phyloP scores from a whole-genome alignment of 2,329 filamentous ascomycete species.

The Aspergillus eucalypticola region DNA sequence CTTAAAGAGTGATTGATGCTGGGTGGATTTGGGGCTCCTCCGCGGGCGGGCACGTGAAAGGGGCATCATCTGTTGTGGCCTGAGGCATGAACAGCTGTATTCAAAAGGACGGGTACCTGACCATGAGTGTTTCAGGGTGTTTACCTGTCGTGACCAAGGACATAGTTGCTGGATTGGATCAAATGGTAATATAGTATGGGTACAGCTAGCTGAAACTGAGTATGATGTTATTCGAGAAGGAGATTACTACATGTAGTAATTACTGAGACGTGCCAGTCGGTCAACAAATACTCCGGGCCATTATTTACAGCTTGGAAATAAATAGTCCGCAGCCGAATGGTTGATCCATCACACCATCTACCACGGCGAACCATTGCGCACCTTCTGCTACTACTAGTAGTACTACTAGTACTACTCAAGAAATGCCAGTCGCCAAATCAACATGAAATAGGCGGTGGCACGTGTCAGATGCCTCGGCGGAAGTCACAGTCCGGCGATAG shows the following conservation, averaged over 20 bases:
- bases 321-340: neutral
- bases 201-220: too few species aligned
- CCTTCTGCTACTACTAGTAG: too few species aligned
- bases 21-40: neutral
- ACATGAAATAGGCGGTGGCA: neutral
- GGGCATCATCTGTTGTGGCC: conserved; percentile 7
- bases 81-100: neutral
- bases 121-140: too few species aligned
- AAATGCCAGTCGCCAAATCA: too few species aligned
- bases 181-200: too few species aligned
- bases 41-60: conserved; percentile 16
- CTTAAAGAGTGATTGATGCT: neutral
- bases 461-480: conserved; percentile 1
- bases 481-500: neutral
- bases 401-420: too few species aligned
- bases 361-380: too few species aligned
- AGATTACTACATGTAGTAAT: neutral
- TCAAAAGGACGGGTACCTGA: too few species aligned
- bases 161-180: too few species aligned
- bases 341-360: neutral
- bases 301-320: neutral
- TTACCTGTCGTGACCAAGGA: too few species aligned
- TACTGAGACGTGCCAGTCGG: neutral
- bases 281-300: neutral
- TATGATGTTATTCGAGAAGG: neutral